Percentiles rank a stretch among this genome's conserved stretches.
Evolutionary conservation across 495 filamentous ascomycete species (phyloP).

Genomic region (Hypoxylon cercidicola): DNA sequence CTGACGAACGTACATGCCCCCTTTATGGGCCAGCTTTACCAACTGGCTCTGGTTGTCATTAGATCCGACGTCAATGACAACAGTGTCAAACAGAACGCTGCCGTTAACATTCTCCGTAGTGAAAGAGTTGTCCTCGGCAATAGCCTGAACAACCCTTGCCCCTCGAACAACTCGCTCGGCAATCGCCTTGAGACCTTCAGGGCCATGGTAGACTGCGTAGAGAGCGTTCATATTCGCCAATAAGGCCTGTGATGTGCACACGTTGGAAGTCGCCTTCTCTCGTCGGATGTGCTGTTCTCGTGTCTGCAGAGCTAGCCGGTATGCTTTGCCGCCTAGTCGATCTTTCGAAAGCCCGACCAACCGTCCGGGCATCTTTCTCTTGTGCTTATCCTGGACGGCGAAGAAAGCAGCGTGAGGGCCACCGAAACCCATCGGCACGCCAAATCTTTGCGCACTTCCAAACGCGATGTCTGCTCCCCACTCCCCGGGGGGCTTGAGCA

Average conservation of each 20-base stretch:
- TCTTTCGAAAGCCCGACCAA: slow-evolving; percentile 95
- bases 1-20: slow-evolving; percentile 43
- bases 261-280: slow-evolving; percentile 99
- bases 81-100: slow-evolving; percentile 79
- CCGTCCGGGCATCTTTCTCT: slow-evolving; percentile 95
- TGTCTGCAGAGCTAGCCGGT: slow-evolving; percentile 90
- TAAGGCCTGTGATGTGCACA: slow-evolving; percentile 95
- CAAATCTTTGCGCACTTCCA: slow-evolving; percentile 93
- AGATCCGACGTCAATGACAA: slow-evolving; percentile 69
- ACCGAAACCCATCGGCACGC: slow-evolving; percentile 93
- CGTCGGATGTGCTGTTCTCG: slow-evolving; percentile 96
- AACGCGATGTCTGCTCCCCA: slow-evolving; percentile 98
- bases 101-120: slow-evolving; percentile 66
- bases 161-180: slow-evolving; percentile 79
- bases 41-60: slow-evolving; percentile 19
- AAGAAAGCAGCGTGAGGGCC: slow-evolving; percentile 99
- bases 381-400: slow-evolving; percentile 89
- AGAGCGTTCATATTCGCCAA: slow-evolving; percentile 98
- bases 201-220: slow-evolving; percentile 98
- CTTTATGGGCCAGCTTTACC: slow-evolving; percentile 19
- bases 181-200: slow-evolving; percentile 83
- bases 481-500: slow-evolving; percentile 91
- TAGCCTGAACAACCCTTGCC: slow-evolving; percentile 75
- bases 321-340: slow-evolving; percentile 82
- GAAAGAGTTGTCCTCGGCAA: slow-evolving; percentile 73